These are phyloP conservation scores for Tetraselmis striata DNA, from an alignment of 139 green algal species.

Conservation along the genomic window DNA sequence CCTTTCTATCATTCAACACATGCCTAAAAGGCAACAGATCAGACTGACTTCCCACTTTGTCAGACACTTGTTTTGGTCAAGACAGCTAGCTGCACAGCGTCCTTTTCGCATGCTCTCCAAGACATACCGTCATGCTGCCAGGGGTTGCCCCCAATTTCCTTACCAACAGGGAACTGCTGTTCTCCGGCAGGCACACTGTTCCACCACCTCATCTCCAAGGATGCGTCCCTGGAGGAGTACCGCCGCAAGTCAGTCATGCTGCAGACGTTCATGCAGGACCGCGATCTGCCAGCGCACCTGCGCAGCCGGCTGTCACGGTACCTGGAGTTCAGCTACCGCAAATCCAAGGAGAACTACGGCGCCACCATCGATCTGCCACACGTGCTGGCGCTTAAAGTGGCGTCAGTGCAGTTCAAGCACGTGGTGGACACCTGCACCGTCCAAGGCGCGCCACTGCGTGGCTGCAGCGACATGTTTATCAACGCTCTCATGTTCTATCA, in stretches of 20 bases:
- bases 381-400: slow-evolving; percentile 21
- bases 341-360: slow-evolving; percentile 22
- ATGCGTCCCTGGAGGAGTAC: slow-evolving; percentile 23
- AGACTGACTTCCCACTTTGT: too few relatives aligned
- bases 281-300: slow-evolving; percentile 21
- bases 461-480: background rate
- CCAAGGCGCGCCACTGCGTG: background rate
- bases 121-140: too few relatives aligned
- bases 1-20: too few relatives aligned
- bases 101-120: too few relatives aligned
- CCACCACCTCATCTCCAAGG: slow-evolving; percentile 37
- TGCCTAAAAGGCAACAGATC: too few relatives aligned
- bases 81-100: too few relatives aligned
- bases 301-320: slow-evolving; percentile 17
- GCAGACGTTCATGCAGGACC: slow-evolving; percentile 15
- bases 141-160: too few relatives aligned
- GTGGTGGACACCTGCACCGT: background rate
- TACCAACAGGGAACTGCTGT: too few relatives aligned
- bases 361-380: slow-evolving; percentile 15
- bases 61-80: too few relatives aligned
- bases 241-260: background rate
- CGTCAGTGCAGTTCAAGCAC: slow-evolving; percentile 1
- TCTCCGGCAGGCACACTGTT: slow-evolving; percentile 24
- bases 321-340: slow-evolving; percentile 34
- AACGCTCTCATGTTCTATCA: background rate